Percentiles rank a stretch among this genome's conserved stretches.
Evolutionary conservation across 495 filamentous ascomycete species (phyloP).

Genomic region (Trichoderma reesei): DNA sequence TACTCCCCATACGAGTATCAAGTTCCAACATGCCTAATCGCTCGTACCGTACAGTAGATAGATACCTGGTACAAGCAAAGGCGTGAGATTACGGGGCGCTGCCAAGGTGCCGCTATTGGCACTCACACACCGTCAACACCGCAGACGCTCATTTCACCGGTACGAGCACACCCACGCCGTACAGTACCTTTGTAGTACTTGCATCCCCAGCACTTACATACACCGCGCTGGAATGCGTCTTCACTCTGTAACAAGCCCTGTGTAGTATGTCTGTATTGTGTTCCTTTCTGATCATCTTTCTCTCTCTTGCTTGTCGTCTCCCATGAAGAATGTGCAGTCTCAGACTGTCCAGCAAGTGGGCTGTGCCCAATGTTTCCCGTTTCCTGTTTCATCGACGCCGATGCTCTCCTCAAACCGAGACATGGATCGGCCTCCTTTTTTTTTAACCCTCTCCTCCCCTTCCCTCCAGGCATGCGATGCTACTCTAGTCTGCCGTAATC

Average conservation of each 20-base stretch:
- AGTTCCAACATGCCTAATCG: neutral
- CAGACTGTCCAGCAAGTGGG: neutral
- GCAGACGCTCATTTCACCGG: neutral
- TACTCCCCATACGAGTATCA: neutral
- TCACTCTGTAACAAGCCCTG: neutral
- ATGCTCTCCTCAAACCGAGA: neutral
- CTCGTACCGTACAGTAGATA: no score
- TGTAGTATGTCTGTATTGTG: no score
- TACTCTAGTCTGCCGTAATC: constrained; percentile 7
- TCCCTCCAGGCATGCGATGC: neutral
- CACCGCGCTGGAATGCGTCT: neutral
- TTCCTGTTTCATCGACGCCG: neutral
- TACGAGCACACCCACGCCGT: neutral
- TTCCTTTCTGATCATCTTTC: no score
- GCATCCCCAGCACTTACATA: neutral
- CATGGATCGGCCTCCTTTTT: neutral
- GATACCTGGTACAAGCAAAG: no score
- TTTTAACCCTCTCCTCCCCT: neutral
- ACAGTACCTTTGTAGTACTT: neutral
- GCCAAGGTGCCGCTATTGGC: constrained; percentile 1
- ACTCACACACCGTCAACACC: neutral
- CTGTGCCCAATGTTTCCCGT: no score
- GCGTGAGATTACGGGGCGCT: neutral
- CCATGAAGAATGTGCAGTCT: neutral
- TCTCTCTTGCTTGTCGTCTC: neutral